phyloP scores from a whole-genome alignment of 2,329 filamentous ascomycete genomes.

The Dothistroma septosporum region DNA sequence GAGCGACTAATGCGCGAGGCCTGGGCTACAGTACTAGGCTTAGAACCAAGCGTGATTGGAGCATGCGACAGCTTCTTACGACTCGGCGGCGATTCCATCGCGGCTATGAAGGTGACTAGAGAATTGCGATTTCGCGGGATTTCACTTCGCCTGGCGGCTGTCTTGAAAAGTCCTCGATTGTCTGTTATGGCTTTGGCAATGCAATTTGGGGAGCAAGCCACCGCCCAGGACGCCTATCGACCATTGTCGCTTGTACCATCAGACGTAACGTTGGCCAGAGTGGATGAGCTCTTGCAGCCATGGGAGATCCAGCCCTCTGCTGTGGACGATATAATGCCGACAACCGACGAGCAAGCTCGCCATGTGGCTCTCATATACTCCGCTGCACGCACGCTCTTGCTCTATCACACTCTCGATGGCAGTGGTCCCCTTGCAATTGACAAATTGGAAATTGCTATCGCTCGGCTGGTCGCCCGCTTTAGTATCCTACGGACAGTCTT shows the following conservation, averaged over 20 bases:
- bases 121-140: no score
- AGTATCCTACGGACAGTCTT: not conserved
- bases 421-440: not conserved
- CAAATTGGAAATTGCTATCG: not conserved
- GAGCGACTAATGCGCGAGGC: not conserved
- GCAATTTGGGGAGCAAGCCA: no score
- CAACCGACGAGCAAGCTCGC: not conserved
- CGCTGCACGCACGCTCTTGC: not conserved
- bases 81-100: not conserved
- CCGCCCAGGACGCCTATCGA: no score
- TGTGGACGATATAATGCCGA: not conserved
- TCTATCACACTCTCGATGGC: not conserved
- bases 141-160: no score
- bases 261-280: no score
- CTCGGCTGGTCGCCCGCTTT: not conserved
- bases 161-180: no score
- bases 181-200: no score
- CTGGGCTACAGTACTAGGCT: not conserved
- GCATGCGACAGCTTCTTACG: not conserved
- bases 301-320: not conserved
- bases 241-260: no score
- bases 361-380: not conserved
- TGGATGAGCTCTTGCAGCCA: not conserved
- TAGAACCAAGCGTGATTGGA: not conserved
- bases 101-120: not conserved